A percentile compares a stretch with the other conserved stretches of the same genome.
phyloP scores from a whole-genome alignment of 148 eudicot genomes.

The Pharnaceum exiguum region DNA sequence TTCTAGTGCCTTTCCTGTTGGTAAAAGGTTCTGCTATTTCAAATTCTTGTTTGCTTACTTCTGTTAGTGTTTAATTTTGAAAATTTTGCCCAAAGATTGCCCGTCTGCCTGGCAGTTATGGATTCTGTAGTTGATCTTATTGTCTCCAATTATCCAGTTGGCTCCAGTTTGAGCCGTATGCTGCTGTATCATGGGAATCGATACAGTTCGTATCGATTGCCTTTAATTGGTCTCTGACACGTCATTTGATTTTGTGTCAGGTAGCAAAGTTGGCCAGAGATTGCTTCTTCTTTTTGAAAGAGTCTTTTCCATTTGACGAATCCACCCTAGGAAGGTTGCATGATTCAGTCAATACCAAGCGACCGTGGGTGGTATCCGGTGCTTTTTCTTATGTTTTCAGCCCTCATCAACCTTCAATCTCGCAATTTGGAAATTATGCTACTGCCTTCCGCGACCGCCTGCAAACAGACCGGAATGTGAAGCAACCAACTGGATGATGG shows the following conservation, averaged over 20 bases:
- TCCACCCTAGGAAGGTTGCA: conserved; percentile 53
- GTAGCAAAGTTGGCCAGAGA: conserved; percentile 76
- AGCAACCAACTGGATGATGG: too few species aligned
- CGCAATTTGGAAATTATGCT: conserved; percentile 31
- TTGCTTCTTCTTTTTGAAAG: conserved; percentile 63
- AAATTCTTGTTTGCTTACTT: too few species aligned
- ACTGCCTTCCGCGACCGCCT: conserved; percentile 13
- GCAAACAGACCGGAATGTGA: conserved; percentile 1
- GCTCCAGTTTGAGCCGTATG: too few species aligned
- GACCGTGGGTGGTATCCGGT: conserved; percentile 41
- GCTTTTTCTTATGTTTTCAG: conserved; percentile 67
- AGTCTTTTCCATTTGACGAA: conserved; percentile 73
- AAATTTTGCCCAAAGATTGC: too few species aligned
- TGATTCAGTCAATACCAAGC: conserved; percentile 42
- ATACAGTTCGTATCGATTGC: not conserved
- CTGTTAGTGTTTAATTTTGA: too few species aligned
- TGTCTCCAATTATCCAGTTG: too few species aligned
- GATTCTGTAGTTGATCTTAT: too few species aligned
- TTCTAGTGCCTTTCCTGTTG: too few species aligned
- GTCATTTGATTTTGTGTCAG: conserved; percentile 33
- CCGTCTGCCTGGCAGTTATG: too few species aligned
- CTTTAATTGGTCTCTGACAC: conserved; percentile 6
- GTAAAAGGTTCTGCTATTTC: too few species aligned
- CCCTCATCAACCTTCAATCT: conserved; percentile 45
- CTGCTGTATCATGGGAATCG: too few species aligned